A percentile compares a stretch with the other conserved stretches of the same genome.
These are phyloP conservation scores for Candida arabinofermentans DNA, from an alignment of 805 yeast genomes.

Conservation along the genomic window DNA sequence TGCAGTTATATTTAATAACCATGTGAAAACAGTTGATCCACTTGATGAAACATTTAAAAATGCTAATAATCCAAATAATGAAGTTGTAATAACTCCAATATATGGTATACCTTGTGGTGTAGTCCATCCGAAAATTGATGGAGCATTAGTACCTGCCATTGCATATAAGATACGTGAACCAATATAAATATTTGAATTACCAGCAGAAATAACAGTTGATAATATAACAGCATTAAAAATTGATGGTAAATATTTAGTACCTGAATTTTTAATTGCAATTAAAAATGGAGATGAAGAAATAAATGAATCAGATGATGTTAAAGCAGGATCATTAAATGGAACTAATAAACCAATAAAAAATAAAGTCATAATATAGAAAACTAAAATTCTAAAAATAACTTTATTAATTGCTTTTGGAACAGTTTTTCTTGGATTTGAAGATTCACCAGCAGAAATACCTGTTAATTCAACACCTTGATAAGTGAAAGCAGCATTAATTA, in stretches of 20 bases:
- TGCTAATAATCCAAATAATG: slow-evolving; percentile 61
- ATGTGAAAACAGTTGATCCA: slow-evolving; percentile 58
- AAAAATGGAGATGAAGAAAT: slow-evolving; percentile 66
- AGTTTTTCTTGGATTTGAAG: slow-evolving; percentile 62
- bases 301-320: slow-evolving; percentile 34
- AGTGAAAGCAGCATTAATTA: slow-evolving; percentile 74
- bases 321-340: slow-evolving; percentile 60
- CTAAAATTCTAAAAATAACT: slow-evolving; percentile 59
- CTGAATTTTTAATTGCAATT: slow-evolving; percentile 65
- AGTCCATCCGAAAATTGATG: slow-evolving; percentile 44
- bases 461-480: slow-evolving; percentile 77
- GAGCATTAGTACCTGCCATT: slow-evolving; percentile 61
- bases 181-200: slow-evolving; percentile 69
- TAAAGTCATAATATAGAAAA: slow-evolving; percentile 62
- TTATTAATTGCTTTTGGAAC: slow-evolving; percentile 71
- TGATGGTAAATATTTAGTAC: slow-evolving; percentile 61
- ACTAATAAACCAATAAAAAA: slow-evolving; percentile 69
- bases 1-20: slow-evolving; percentile 74
- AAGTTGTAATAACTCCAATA: slow-evolving; percentile 51
- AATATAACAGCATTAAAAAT: slow-evolving; percentile 71
- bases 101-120: slow-evolving; percentile 61
- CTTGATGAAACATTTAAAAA: slow-evolving; percentile 51
- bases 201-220: slow-evolving; percentile 70
- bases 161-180: slow-evolving; percentile 67
- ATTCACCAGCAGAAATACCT: slow-evolving; percentile 74